Conservation (phyloP, 176 grass and related monocot species). For the Phragmites australis region DNA sequence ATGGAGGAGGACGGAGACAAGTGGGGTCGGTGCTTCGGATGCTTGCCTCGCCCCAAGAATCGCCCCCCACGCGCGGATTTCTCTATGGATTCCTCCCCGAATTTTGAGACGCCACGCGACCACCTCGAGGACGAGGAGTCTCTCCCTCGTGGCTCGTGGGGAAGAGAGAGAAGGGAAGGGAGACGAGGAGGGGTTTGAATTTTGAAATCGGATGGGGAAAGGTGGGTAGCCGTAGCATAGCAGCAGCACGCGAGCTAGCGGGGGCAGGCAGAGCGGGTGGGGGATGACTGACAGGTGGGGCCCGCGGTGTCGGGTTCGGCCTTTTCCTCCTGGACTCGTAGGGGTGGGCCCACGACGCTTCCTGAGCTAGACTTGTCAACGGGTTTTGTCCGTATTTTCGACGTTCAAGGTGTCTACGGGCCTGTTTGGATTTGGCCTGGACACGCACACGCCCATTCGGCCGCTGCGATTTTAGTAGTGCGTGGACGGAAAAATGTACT, state of each 20-base stretch:
- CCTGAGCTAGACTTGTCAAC: neutral
- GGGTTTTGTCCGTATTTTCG: neutral
- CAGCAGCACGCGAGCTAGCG: neutral
- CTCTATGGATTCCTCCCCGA: slow-evolving; percentile 40
- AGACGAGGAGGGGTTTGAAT: slow-evolving; percentile 27
- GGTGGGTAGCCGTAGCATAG: slow-evolving; percentile 48
- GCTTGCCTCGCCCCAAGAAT: slow-evolving; percentile 29
- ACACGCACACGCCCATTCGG: too few species aligned
- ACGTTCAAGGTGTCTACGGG: too few species aligned
- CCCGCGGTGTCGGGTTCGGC: neutral
- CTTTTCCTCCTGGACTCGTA: neutral
- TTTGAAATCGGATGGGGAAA: slow-evolving; percentile 38
- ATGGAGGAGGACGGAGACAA: neutral
- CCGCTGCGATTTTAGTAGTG: too few species aligned
- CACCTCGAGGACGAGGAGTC: slow-evolving; percentile 23
- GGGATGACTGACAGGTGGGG: neutral
- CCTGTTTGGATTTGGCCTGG: too few species aligned
- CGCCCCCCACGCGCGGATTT: slow-evolving; percentile 37
- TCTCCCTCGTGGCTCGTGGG: neutral
- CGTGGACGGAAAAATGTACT: too few species aligned
- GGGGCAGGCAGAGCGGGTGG: neutral
- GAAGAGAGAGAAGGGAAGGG: neutral
- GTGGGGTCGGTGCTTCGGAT: slow-evolving; percentile 42
- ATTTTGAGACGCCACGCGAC: slow-evolving; percentile 39
- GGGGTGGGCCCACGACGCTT: neutral